Evolutionary conservation across 225 moss, liverwort and hornwort species (phyloP), one percentile per base, ranked within the genome.

Genomic region (Physcomitrellopsis africana): DNA sequence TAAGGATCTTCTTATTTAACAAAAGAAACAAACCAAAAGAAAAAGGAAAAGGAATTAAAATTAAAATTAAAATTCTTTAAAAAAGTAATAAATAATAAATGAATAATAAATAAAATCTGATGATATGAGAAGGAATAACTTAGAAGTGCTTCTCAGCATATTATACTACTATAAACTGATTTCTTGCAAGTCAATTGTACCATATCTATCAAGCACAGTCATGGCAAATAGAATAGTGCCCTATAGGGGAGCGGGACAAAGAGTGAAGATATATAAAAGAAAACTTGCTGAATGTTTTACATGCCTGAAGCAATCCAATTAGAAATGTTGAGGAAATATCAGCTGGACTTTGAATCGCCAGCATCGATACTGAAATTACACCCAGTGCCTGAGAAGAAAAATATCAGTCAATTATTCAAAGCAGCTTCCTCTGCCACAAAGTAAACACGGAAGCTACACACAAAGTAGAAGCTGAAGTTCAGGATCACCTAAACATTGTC

Each of bases 331-430:
- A 51, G 17, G 93, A 89, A 41, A 93, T 64, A 53, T 93, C 96
- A 24, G 84, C 85, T 51, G 90, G 79, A 82, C 75, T 87, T 76
- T 90, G 93, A 72, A 89, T 55, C 23, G 89, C 87, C 59, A 93
- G 72, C 77, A 96, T 65, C 43, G 96, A 96, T 44, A 96, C 87
- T 46, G 95, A 93, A 20, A 86, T 65, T 55, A 96, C 88, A 68
- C 96, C 92, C 71, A 92, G 11, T 51, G 92, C 87, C 93, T 84
- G 77, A 32, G 51, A 73, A 60, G n/a, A 68, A 69, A 63, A 68
- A 8, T 26, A 13, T 32, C 63, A 48, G 53, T 37, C 51, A 60
- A 60, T 73, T 58, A 69, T 72, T 57, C 63, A 5, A 29, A 26
- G 70, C 43, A 26, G 7, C 10, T 76, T 57, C 66, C 55, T 61